Percentiles rank a stretch among this genome's conserved stretches.
phyloP scores from a whole-genome alignment of 805 yeast species.

The Nakazawaea ambrosiae region DNA sequence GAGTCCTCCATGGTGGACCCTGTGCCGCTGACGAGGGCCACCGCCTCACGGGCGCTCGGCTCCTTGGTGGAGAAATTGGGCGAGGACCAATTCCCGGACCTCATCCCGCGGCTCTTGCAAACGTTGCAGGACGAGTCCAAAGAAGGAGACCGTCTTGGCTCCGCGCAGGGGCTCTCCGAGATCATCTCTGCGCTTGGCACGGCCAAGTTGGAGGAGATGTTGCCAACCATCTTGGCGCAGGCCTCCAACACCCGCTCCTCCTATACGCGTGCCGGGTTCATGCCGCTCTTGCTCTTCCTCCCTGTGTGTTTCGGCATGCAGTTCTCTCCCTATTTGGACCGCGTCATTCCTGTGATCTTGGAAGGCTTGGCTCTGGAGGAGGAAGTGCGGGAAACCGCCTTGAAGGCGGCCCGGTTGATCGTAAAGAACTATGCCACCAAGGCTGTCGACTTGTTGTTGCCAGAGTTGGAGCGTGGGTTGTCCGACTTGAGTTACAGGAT shows the following conservation, averaged over 20 bases:
- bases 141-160: constrained; percentile 90
- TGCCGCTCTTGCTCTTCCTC: constrained; percentile 81
- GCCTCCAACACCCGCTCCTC: constrained; percentile 55
- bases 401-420: constrained; percentile 87
- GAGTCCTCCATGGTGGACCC: constrained; percentile 98
- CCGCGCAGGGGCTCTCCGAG: constrained; percentile 95
- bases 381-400: constrained; percentile 78
- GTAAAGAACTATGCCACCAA: constrained; percentile 87
- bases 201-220: constrained; percentile 76
- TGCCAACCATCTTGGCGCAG: constrained; percentile 72
- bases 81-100: constrained; percentile 89
- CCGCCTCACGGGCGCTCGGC: constrained; percentile 96
- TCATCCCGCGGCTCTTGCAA: constrained; percentile 71
- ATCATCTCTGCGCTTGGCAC: constrained; percentile 90
- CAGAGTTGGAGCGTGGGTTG: constrained; percentile 88
- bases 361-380: constrained; percentile 85
- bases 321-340: constrained; percentile 80
- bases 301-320: constrained; percentile 94
- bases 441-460: constrained; percentile 88
- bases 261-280: constrained; percentile 76
- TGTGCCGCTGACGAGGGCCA: constrained; percentile 93
- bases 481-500: constrained; percentile 79
- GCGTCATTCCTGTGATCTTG: constrained; percentile 86
- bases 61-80: constrained; percentile 94
- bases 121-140: constrained; percentile 71